Evolutionary conservation across 805 yeast species (phyloP).

Genomic region (Saccharomycopsis fibuligera): DNA sequence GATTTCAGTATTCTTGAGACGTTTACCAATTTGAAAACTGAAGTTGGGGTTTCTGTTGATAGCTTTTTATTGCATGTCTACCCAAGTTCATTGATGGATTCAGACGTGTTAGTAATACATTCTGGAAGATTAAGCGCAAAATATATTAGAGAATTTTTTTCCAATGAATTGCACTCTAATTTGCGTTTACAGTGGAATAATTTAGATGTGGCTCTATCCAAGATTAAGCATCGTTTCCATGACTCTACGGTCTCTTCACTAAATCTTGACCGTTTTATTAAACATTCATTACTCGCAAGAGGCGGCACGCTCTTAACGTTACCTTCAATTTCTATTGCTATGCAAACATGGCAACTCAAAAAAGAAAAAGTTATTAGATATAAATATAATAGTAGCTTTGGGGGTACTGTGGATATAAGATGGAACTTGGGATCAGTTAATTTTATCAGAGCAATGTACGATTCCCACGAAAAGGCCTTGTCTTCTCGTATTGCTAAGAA

Average conservation of each 20-base stretch:
- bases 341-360: slow-evolving; percentile 66
- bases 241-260: slow-evolving; percentile 42
- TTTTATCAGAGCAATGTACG: slow-evolving; percentile 88
- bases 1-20: slow-evolving; percentile 19
- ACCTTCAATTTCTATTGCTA: slow-evolving; percentile 67
- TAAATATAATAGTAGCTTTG: slow-evolving; percentile 65
- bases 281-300: slow-evolving; percentile 47
- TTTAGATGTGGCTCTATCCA: slow-evolving; percentile 61
- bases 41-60: slow-evolving; percentile 56
- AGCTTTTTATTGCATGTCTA: slow-evolving; percentile 57
- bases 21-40: slow-evolving; percentile 46
- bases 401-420: slow-evolving; percentile 82
- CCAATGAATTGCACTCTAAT: slow-evolving; percentile 34
- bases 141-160: slow-evolving; percentile 35
- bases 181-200: slow-evolving; percentile 57
- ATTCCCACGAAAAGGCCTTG: slow-evolving; percentile 72
- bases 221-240: slow-evolving; percentile 43
- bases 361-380: slow-evolving; percentile 55
- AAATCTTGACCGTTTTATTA: slow-evolving; percentile 49
- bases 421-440: slow-evolving; percentile 94
- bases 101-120: slow-evolving; percentile 62
- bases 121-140: slow-evolving; percentile 52
- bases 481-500: slow-evolving; percentile 47
- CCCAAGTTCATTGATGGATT: slow-evolving; percentile 76
- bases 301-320: slow-evolving; percentile 80